These are phyloP conservation scores for Colletotrichum coccodes DNA, from an alignment of 2,329 filamentous ascomycete genomes.

Conservation along the genomic window DNA sequence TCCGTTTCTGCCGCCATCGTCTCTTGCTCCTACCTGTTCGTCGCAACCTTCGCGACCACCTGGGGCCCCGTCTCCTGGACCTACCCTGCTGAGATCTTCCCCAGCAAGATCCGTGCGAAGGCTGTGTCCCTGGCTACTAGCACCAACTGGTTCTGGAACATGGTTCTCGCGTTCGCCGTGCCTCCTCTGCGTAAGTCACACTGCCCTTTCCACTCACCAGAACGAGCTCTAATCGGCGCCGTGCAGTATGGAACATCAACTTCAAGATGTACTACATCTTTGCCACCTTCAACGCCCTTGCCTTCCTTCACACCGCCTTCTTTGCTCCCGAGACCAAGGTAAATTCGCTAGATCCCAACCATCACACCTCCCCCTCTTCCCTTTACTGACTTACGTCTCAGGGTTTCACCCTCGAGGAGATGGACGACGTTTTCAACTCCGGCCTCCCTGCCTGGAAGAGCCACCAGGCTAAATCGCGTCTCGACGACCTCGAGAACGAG, in stretches of 20 bases:
- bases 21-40: slow-evolving; percentile 73
- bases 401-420: slow-evolving; percentile 80
- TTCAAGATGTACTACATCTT: slow-evolving; percentile 80
- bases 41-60: slow-evolving; percentile 57
- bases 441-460: slow-evolving; percentile 68
- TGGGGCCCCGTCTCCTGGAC: slow-evolving; percentile 59
- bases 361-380: too few species aligned
- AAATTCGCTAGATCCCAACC: too few species aligned
- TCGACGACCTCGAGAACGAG: slow-evolving; percentile 58
- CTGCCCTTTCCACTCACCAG: background rate
- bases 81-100: slow-evolving; percentile 59
- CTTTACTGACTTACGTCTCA: background rate
- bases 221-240: background rate
- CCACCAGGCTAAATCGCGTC: slow-evolving; percentile 50
- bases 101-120: slow-evolving; percentile 53
- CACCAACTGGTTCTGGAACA: slow-evolving; percentile 57
- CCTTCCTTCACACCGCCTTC: slow-evolving; percentile 76
- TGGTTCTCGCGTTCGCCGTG: slow-evolving; percentile 64
- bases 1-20: slow-evolving; percentile 71
- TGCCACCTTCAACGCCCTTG: slow-evolving; percentile 74
- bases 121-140: slow-evolving; percentile 54
- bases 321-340: slow-evolving; percentile 70
- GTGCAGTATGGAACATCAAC: slow-evolving; percentile 59
- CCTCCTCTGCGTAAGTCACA: slow-evolving; percentile 49
- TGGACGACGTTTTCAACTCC: slow-evolving; percentile 77